These are phyloP conservation scores for Takashimella koratensis DNA, from an alignment of 1,284 basidiomycete species.

Conservation along the genomic window DNA sequence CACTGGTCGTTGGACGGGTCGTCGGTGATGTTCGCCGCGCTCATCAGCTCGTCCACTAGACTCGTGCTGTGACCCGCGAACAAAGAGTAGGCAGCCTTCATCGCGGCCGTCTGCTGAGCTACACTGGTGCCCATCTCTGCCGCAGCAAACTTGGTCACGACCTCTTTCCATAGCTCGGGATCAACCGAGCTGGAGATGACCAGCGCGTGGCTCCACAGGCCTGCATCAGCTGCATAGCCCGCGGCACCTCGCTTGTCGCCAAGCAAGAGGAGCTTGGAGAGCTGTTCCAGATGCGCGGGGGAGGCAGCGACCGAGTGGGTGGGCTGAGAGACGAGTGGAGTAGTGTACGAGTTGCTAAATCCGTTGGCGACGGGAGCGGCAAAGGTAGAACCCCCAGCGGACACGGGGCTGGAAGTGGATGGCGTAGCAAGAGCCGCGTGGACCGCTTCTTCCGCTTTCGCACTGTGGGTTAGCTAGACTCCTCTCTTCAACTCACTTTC, in stretches of 20 bases:
- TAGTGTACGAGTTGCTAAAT: conserved; percentile 16
- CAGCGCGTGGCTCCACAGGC: conserved; percentile 94
- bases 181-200: conserved; percentile 90
- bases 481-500: conserved; percentile 58
- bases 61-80: conserved; percentile 60
- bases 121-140: conserved; percentile 64
- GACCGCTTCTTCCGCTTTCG: conserved; percentile 64
- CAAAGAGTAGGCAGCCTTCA: conserved; percentile 79
- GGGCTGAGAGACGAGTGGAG: conserved; percentile 24
- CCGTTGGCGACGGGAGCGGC: conserved; percentile 22
- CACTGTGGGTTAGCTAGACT: conserved; percentile 50
- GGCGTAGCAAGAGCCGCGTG: conserved; percentile 62
- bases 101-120: conserved; percentile 25
- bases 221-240: conserved; percentile 79
- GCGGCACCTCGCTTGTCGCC: conserved; percentile 86
- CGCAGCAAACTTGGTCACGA: conserved; percentile 78
- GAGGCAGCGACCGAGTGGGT: conserved; percentile 45
- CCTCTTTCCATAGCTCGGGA: conserved; percentile 88
- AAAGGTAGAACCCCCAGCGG: too few relatives aligned
- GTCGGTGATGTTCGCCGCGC: conserved; percentile 33
- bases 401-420: conserved; percentile 6
- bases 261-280: conserved; percentile 70
- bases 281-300: conserved; percentile 61
- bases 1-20: conserved; percentile 57
- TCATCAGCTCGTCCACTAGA: conserved; percentile 33